Evolutionary conservation across 495 filamentous ascomycete genomes (phyloP), one percentile per base, ranked within the genome.

Genomic region (Usnea hakonensis): DNA sequence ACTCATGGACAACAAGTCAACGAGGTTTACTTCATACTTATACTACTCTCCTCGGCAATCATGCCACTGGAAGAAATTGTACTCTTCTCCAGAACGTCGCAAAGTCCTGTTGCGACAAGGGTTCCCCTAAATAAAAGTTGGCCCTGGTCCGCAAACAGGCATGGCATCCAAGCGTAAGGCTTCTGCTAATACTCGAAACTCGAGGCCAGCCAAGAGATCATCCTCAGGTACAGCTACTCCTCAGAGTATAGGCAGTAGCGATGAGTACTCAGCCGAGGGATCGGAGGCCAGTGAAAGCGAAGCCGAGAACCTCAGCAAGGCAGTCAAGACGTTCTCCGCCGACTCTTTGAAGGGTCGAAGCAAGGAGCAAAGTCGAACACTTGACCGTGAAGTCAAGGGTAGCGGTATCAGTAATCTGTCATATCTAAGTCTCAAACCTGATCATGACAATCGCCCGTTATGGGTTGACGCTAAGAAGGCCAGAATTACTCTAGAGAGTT

Each of bases 401-500:
- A 66, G 50, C 69, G 82, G 81, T 28, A 82, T 86, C 66, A 85
- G 84, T 63, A 93, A 98, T 73, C 91, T 93, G 68, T 89, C 88
- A 8, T 87, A 87, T 62, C 78, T 96, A 5, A 72, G 79, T 28
- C 79, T 98, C 63, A 97, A 96, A 73, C 83, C 85, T 9, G 92
- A 97, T 72, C 91, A 95, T 78, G 83, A 83, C 50, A 88, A 88
- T 65, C 86, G 94, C 16, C 94, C 94, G 28, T 77, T 98, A 53
- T 97, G 90, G 88, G 91, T 98, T 67, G 90, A 97, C 73, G 90
- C 90, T 1, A 88, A 87, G 68, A 91, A 89, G 50, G 68, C 63
- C 23, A 85, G 85, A 63, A 92, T 99, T 70, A 90, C 94, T 30
- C 79, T 97, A n/a, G 94, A 99, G 79, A 95, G 90, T 65, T 97